phyloP scores from a whole-genome alignment of 1,284 basidiomycete genomes.

The Singerocomus rubriflavus region DNA sequence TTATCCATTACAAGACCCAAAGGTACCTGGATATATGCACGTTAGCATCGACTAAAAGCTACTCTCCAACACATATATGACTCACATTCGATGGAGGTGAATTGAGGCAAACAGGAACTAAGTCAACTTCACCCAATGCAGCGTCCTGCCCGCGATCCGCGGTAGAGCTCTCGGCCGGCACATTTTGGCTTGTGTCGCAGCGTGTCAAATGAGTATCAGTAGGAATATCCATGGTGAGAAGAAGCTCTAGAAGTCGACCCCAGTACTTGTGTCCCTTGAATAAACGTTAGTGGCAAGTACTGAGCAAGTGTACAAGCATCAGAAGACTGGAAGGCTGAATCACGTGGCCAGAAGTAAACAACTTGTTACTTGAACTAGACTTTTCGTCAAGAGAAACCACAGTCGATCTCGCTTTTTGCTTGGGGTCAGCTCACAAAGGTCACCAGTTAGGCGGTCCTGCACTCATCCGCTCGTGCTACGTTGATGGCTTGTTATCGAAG shows the following conservation, averaged over 20 bases:
- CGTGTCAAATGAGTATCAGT: not conserved
- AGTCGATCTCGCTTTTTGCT: not conserved
- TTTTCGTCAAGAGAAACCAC: not conserved
- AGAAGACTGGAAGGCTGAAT: not conserved
- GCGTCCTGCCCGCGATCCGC: not conserved
- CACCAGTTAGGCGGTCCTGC: not conserved
- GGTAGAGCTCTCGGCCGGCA: not conserved
- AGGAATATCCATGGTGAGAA: conserved; percentile 11
- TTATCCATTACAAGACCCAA: not conserved
- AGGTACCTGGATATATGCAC: conserved; percentile 17
- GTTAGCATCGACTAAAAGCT: not conserved
- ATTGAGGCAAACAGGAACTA: not conserved
- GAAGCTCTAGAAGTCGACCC: not conserved
- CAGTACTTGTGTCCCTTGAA: not conserved
- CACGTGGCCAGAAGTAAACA: conserved; percentile 15
- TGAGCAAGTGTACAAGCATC: not conserved
- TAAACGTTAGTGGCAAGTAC: not conserved
- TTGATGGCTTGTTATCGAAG: not conserved
- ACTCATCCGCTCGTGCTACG: not conserved
- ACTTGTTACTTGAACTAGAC: not conserved
- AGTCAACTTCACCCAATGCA: not conserved
- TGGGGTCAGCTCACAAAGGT: not conserved
- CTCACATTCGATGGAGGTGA: conserved; percentile 7
- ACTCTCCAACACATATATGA: not conserved
- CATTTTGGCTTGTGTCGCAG: not conserved